Evolutionary conservation across 2,329 filamentous ascomycete species (phyloP), one percentile per base, ranked within the genome.

Genomic region (Lachnellula suecica): DNA sequence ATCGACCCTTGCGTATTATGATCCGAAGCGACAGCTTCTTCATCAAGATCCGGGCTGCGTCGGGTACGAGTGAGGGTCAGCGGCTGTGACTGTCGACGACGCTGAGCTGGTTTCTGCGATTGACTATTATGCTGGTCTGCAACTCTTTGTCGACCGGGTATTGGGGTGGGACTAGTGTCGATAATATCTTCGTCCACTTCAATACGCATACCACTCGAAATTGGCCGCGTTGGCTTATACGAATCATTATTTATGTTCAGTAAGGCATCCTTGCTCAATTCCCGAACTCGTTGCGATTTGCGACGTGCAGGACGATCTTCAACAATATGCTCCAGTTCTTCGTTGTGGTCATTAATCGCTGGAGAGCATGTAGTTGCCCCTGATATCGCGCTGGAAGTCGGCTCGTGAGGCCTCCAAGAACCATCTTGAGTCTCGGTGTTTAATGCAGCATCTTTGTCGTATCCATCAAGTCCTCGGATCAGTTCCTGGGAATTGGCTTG

Each of bases 161-260:
- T 24, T 22, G 34, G 34, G 19, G 22, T 38, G 13, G 45, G 45
- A 31, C 27, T 35, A 17, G 31, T 31, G 4, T 29, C 17, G 2
- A 50, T n/a, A n/a, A n/a, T 44, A 20, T 49, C 47, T 23, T 49
- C 47, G n/a, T 42, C 25, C n/a, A 49, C 35, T 35, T 49, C 45
- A 19, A 42, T 43, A 6, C 15, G 20, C n/a, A 13, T 22, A 2
- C 44, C 29, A 46, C 27, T 46, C 11, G 27, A 37, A 15, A 35
- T 34, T 17, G 44, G 44, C 19, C 22, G 17, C 4, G 20, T 34
- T 2, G 44, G 44, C 11, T 19, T 25, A 9, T 31, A 46, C 7
- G 44, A 40, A 40, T 40, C 19, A 22, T 40, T n/a, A n/a, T n/a
- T n/a, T n/a, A n/a, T n/a, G n/a, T n/a, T n/a, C n/a, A n/a, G n/a